Evolutionary conservation across 2,329 filamentous ascomycete species (phyloP), one percentile per base, ranked within the genome.

Genomic region (Ascochyta clinopodiicola): DNA sequence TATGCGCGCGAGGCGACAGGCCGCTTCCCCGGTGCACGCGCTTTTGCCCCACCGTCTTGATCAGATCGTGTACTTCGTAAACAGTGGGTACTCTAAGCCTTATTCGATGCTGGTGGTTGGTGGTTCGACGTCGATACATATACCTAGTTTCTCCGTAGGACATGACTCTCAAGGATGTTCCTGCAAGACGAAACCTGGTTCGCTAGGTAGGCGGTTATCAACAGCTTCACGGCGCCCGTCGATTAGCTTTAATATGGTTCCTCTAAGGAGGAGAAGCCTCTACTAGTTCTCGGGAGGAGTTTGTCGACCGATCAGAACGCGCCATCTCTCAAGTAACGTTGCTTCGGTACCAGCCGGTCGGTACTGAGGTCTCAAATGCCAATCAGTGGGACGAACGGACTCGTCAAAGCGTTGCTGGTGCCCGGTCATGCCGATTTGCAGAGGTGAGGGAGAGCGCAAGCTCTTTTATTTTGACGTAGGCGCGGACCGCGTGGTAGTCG

Each of bases 341-440:
- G 62, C 62, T 63, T 73, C 71, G 71, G 57, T 71, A 70, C 72
- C 72, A 71, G 37, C 10, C 64, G 66, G 66, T 68, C 70, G 72
- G 71, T 52, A 59, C 58, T 27, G 24, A 45, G 57, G 59, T 64
- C 64, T 60, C 51, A 51, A 44, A 51, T 61, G 57, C 67, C 63
- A 67, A 69, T 65, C 56, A 65, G 39, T 44, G 37, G 40, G 53
- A 34, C 21, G 40, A 25, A 29, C 34, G 19, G 38, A 25, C 48
- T 44, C 40, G 50, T 56, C 53, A 44, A 42, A 46, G 45, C 51
- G 51, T 52, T 40, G 34, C 22, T 42, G 42, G 17, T 56, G 29
- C 40, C 46, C 49, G 32, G 37, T 56, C 29, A n/a, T 37, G 49
- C 48, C 48, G 22, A 31, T 36, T n/a, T 25, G 17, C 6, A 42